phyloP scores from a whole-genome alignment of 768 basidiomycete genomes.

The Lentinula guzmanii region DNA sequence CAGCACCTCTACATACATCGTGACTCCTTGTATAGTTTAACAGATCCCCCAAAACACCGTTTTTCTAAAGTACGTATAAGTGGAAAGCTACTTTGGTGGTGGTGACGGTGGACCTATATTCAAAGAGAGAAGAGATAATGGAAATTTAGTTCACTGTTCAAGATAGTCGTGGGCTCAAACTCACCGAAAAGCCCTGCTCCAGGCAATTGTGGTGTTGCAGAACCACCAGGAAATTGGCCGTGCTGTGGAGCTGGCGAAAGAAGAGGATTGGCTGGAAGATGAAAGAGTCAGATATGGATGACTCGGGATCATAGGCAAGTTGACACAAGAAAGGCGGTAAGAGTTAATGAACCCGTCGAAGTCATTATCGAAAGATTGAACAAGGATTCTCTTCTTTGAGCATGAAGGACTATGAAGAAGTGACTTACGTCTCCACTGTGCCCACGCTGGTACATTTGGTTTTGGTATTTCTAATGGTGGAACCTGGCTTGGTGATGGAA shows the following conservation, averaged over 20 bases:
- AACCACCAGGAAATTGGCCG: slow-evolving; percentile 11
- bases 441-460: slow-evolving; percentile 41
- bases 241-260: slow-evolving; percentile 20
- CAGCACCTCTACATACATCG: too few relatives aligned
- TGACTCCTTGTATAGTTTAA: too few relatives aligned
- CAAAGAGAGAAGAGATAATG: too few relatives aligned
- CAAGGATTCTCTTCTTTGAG: too few relatives aligned
- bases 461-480: slow-evolving; percentile 16
- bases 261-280: not conserved
- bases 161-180: not conserved
- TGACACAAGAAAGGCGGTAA: not conserved
- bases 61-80: too few relatives aligned
- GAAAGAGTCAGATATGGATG: not conserved
- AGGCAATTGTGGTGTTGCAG: slow-evolving; percentile 23
- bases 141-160: too few relatives aligned
- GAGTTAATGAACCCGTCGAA: too few relatives aligned
- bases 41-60: too few relatives aligned
- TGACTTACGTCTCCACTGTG: slow-evolving; percentile 50
- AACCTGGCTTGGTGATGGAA: slow-evolving; percentile 18
- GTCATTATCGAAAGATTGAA: not conserved
- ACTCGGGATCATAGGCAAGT: not conserved
- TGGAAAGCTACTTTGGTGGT: too few relatives aligned
- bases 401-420: not conserved
- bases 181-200: slow-evolving; percentile 42
- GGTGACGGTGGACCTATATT: too few relatives aligned